Percentiles rank a stretch among this genome's conserved stretches.
Evolutionary conservation across 148 eudicot species (phyloP).

Genomic region (Arbutus unedo): DNA sequence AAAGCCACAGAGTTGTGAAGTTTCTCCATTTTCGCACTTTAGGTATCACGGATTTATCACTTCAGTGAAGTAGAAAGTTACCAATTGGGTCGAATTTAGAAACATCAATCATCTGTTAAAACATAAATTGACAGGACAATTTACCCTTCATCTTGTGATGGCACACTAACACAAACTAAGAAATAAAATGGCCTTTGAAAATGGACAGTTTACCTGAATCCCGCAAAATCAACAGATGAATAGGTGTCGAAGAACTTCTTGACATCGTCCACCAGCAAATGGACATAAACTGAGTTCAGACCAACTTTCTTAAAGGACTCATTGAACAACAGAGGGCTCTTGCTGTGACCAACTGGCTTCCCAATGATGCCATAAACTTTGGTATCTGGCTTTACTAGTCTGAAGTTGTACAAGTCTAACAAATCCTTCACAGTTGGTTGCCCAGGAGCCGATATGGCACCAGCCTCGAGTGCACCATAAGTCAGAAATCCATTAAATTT

Average conservation of each 20-base stretch:
- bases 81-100: background rate
- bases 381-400: slow-evolving; percentile 57
- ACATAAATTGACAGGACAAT: background rate
- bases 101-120: background rate
- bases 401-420: slow-evolving; percentile 64
- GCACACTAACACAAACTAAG: background rate
- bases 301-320: slow-evolving; percentile 56
- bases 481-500: slow-evolving; percentile 80
- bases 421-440: slow-evolving; percentile 68
- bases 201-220: slow-evolving; percentile 52
- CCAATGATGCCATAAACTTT: slow-evolving; percentile 77
- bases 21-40: background rate
- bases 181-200: background rate
- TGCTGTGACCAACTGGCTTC: slow-evolving; percentile 84
- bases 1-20: background rate
- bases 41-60: background rate
- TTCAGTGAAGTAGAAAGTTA: background rate
- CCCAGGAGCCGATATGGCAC: slow-evolving; percentile 75
- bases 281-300: slow-evolving; percentile 60
- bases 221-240: slow-evolving; percentile 72
- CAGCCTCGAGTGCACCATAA: slow-evolving; percentile 60
- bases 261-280: slow-evolving; percentile 64
- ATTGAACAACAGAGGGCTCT: slow-evolving; percentile 67
- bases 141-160: background rate
- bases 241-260: slow-evolving; percentile 54